phyloP scores from a whole-genome alignment of 2,329 filamentous ascomycete species.

The Alternaria ethzedia region DNA sequence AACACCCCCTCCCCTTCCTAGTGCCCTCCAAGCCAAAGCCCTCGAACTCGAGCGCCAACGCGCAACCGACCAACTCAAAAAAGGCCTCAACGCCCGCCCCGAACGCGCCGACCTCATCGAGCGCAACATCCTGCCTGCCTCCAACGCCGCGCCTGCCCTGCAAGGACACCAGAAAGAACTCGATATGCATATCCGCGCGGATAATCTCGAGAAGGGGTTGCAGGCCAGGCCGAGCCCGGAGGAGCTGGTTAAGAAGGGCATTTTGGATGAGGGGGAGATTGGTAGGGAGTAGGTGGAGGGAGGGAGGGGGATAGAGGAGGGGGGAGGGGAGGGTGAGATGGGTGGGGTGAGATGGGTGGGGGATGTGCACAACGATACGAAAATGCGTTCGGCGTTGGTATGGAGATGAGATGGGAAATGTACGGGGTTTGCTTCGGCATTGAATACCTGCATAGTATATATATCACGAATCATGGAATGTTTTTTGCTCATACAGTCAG shows the following conservation, averaged over 20 bases:
- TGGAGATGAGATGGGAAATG: neutral
- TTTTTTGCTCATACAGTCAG: neutral
- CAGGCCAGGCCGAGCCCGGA: slow-evolving; percentile 77
- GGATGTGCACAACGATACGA: neutral
- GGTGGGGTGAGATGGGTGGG: no score
- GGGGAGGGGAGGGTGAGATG: no score
- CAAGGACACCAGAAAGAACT: slow-evolving; percentile 84
- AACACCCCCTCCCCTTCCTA: no score
- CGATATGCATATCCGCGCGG: slow-evolving; percentile 84
- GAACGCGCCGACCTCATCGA: slow-evolving; percentile 79
- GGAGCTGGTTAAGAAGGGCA: slow-evolving; percentile 77
- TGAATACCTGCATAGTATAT: neutral
- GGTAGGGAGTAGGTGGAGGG: slow-evolving; percentile 27
- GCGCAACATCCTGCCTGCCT: slow-evolving; percentile 85
- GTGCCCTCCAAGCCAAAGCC: slow-evolving; percentile 66
- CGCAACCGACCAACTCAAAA: slow-evolving; percentile 68
- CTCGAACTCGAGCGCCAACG: slow-evolving; percentile 70
- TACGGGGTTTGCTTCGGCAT: neutral
- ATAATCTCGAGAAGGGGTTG: slow-evolving; percentile 87
- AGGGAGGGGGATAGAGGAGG: no score
- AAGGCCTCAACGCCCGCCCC: slow-evolving; percentile 67
- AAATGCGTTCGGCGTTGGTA: neutral
- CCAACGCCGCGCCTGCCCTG: slow-evolving; percentile 77
- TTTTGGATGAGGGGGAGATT: slow-evolving; percentile 62
- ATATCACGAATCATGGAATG: neutral